These are phyloP conservation scores for Penicillium sp. DNA, from an alignment of 2,329 filamentous ascomycete species.

Conservation along the genomic window DNA sequence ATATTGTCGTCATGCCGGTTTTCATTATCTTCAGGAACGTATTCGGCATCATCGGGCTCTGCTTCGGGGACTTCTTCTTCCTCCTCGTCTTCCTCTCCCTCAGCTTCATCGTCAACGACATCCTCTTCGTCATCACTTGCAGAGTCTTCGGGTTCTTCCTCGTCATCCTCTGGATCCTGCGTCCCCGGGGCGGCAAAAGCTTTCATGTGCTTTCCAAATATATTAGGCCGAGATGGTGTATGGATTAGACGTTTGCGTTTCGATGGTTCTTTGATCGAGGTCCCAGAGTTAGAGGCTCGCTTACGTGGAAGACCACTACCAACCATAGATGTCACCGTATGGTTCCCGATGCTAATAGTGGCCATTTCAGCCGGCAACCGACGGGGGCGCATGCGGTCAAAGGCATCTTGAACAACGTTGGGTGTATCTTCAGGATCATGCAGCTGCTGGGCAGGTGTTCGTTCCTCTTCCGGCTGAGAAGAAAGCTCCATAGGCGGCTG, in stretches of 20 bases:
- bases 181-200: conserved; percentile 55
- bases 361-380: conserved; percentile 60
- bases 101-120: conserved; percentile 9
- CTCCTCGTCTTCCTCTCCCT: conserved; percentile 9
- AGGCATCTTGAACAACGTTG: conserved; percentile 55
- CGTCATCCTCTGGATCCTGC: conserved; percentile 25
- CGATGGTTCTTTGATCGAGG: conserved; percentile 17
- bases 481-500: conserved; percentile 8
- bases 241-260: conserved; percentile 40
- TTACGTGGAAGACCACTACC: conserved; percentile 49
- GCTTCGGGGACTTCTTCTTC: conserved; percentile 6
- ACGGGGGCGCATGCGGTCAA: conserved; percentile 61
- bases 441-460: conserved; percentile 2
- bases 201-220: conserved; percentile 46
- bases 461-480: conserved; percentile 7
- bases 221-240: conserved; percentile 33
- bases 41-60: conserved; percentile 6
- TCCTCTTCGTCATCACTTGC: conserved; percentile 18
- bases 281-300: conserved; percentile 27
- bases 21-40: conserved; percentile 8
- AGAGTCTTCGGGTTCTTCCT: conserved; percentile 25
- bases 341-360: conserved; percentile 68
- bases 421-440: conserved; percentile 28
- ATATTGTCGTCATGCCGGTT: conserved; percentile 1
- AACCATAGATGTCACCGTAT: conserved; percentile 61